A percentile compares a stretch with the other conserved stretches of the same genome.
phyloP scores from a whole-genome alignment of 352 stramenopile species.

The Blastocystis sp. region DNA sequence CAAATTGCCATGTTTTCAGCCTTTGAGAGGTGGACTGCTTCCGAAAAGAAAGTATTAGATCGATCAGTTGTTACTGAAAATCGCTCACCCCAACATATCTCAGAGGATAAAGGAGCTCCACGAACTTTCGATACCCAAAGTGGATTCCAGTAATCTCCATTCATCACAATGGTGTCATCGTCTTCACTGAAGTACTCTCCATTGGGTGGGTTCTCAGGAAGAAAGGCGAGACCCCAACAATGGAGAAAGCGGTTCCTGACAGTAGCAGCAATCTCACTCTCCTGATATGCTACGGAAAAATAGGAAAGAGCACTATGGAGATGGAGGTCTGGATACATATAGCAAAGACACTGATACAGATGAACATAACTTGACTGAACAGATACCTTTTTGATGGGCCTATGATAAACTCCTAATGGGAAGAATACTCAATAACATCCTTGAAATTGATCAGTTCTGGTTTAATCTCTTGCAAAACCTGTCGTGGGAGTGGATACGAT shows the following conservation, averaged over 20 bases:
- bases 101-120: background rate
- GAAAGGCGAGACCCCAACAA: background rate
- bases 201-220: background rate
- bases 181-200: constrained; percentile 16
- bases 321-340: background rate
- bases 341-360: background rate
- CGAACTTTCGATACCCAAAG: background rate
- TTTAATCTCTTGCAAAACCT: background rate
- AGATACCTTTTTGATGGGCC: background rate
- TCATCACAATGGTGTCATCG: background rate
- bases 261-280: background rate
- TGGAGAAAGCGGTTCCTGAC: background rate
- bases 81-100: background rate
- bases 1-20: background rate
- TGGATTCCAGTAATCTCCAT: background rate
- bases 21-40: background rate
- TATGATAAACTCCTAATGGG: background rate
- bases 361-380: background rate
- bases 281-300: background rate
- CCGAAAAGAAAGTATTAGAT: background rate
- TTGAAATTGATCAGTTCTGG: background rate
- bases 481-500: background rate
- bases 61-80: background rate
- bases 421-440: background rate
- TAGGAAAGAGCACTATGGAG: background rate